phyloP scores from a whole-genome alignment of 306 rosid genomes.

The Prunus mume region DNA sequence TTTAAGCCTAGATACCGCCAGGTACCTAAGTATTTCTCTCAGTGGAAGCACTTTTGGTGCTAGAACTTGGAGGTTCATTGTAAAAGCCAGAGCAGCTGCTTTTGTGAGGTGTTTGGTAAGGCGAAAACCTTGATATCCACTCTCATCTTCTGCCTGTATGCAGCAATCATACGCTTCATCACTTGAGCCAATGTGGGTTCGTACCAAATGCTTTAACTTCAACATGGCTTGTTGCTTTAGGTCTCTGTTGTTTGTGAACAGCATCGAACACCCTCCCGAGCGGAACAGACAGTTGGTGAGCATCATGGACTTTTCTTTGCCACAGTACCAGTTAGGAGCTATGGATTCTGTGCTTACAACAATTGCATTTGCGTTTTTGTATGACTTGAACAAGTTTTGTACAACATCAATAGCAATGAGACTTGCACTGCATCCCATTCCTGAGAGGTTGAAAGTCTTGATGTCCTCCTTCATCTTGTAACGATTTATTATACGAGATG shows the following conservation, averaged over 20 bases:
- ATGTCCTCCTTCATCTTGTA: conserved; percentile 78
- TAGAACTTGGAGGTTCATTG: conserved; percentile 50
- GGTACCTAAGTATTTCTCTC: conserved; percentile 44
- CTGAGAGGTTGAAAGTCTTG: conserved; percentile 68
- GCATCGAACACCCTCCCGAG: conserved; percentile 71
- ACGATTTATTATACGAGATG: conserved; percentile 61
- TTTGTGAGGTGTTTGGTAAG: conserved; percentile 66
- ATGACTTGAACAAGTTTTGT: conserved; percentile 52
- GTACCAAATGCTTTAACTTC: conserved; percentile 54
- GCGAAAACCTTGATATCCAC: conserved; percentile 58
- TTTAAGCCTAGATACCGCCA: not conserved
- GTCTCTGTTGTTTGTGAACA: conserved; percentile 56
- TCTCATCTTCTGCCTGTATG: conserved; percentile 67
- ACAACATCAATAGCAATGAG: conserved; percentile 69
- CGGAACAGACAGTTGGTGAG: conserved; percentile 82
- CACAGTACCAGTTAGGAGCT: conserved; percentile 77
- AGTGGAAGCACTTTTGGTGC: conserved; percentile 59
- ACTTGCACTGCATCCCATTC: conserved; percentile 94
- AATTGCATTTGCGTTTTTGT: conserved; percentile 43
- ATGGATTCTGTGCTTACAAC: conserved; percentile 85
- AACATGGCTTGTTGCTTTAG: conserved; percentile 48
- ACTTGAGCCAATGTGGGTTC: conserved; percentile 68
- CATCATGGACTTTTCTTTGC: conserved; percentile 67
- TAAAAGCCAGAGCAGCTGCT: conserved; percentile 62
- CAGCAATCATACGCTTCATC: conserved; percentile 79